Evolutionary conservation across 1,284 basidiomycete species (phyloP).

Genomic region (Singerocomus inundabilis): DNA sequence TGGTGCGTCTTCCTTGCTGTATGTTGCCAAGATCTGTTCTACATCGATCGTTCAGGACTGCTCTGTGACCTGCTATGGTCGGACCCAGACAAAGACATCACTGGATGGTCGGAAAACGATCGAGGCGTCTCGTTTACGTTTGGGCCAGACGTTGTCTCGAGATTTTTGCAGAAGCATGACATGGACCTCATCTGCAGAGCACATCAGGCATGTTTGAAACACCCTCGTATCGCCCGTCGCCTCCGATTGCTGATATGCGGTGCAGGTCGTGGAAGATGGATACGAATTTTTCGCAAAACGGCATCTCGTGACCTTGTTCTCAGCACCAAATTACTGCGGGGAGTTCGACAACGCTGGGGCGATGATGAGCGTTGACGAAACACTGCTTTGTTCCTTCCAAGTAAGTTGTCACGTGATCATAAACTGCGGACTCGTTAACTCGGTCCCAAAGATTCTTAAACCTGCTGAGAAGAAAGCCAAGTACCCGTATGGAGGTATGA

Average conservation of each 20-base stretch:
- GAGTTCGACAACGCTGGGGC: conserved; percentile 99
- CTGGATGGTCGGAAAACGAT: conserved; percentile 99
- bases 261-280: conserved; percentile 94
- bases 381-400: conserved; percentile 97
- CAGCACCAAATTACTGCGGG: conserved; percentile 97
- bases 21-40: conserved; percentile 9
- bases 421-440: conserved; percentile 1
- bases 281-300: conserved; percentile 99
- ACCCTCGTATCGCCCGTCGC: conserved; percentile 3
- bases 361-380: conserved; percentile 99
- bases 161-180: conserved; percentile 99
- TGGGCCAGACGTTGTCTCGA: conserved; percentile 95
- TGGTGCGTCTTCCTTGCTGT: conserved; percentile 50
- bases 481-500: conserved; percentile 82
- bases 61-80: conserved; percentile 98
- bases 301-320: conserved; percentile 96
- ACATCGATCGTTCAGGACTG: conserved; percentile 53
- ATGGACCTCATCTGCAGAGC: conserved; percentile 99
- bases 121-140: conserved; percentile 99
- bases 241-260: conserved; percentile 2
- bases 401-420: conserved; percentile 48
- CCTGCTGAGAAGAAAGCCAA: conserved; percentile 99
- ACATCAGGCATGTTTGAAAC: conserved; percentile 71
- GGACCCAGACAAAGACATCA: conserved; percentile 99
- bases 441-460: conserved; percentile 79